Percentiles rank a stretch among this genome's conserved stretches.
phyloP scores from a whole-genome alignment of 2,329 filamentous ascomycete genomes.

The Exophiala lecanii-corni region DNA sequence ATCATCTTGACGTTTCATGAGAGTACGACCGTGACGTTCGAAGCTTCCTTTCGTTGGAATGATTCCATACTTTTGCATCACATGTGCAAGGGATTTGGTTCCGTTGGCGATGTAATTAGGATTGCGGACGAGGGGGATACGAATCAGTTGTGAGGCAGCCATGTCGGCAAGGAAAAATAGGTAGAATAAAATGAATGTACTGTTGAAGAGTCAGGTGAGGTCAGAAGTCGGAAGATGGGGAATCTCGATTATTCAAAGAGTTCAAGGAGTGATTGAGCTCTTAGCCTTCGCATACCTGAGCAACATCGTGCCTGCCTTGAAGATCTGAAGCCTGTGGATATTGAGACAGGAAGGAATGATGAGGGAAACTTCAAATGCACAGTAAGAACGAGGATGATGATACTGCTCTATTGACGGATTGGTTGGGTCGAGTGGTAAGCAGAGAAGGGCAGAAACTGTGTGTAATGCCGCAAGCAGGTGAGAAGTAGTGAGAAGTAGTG shows the following conservation, averaged over 20 bases:
- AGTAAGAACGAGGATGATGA: no score
- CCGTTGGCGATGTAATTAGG: constrained; percentile 56
- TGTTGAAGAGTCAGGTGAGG: constrained; percentile 1
- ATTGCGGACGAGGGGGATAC: constrained; percentile 53
- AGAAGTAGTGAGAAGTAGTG: no score
- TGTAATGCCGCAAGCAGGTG: no score
- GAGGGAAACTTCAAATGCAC: no score
- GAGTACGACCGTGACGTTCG: constrained; percentile 43
- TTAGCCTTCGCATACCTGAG: constrained; percentile 2
- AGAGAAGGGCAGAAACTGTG: no score
- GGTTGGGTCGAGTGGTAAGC: no score
- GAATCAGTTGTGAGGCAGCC: constrained; percentile 30
- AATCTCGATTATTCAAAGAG: no score
- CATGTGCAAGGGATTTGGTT: constrained; percentile 59
- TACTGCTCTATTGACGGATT: no score
- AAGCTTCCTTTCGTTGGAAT: constrained; percentile 60
- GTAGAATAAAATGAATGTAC: constrained; percentile 3
- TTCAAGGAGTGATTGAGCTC: no score
- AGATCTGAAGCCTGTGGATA: no score
- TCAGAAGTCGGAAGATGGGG: background rate
- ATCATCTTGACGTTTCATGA: constrained; percentile 14
- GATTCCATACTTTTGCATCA: constrained; percentile 60
- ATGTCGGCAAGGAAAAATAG: constrained; percentile 28
- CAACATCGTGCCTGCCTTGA: constrained; percentile 1
- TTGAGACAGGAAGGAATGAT: no score